phyloP scores from a whole-genome alignment of 129 eudicot genomes.

The Flaveria ramosissima region DNA sequence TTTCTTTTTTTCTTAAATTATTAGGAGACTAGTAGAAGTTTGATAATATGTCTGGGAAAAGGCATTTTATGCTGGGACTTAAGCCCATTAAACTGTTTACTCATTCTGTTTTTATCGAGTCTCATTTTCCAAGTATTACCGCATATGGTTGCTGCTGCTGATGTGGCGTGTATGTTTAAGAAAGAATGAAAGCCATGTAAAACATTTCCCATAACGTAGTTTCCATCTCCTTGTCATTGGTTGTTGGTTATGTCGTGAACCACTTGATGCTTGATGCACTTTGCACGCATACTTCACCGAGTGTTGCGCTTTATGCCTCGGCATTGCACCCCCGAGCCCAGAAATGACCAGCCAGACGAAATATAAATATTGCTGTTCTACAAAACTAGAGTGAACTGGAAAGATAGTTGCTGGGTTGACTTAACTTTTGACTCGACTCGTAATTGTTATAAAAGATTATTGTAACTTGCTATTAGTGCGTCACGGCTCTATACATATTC shows the following conservation, averaged over 20 bases:
- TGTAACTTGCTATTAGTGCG: not conserved
- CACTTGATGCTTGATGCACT: not conserved
- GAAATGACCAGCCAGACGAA: not conserved
- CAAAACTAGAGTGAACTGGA: not conserved
- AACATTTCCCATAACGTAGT: slow-evolving; percentile 23
- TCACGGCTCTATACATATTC: not conserved
- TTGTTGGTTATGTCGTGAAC: not conserved
- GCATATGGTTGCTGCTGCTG: slow-evolving; percentile 23
- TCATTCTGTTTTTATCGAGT: slow-evolving; percentile 25
- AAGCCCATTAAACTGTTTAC: slow-evolving; percentile 32
- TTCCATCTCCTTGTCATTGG: not conserved
- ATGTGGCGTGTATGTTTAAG: slow-evolving; percentile 23
- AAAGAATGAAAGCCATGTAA: slow-evolving; percentile 35
- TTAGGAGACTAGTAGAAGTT: slow-evolving; percentile 41
- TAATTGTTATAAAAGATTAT: not conserved
- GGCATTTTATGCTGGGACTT: slow-evolving; percentile 36
- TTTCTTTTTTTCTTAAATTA: slow-evolving; percentile 25
- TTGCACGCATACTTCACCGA: too few species aligned
- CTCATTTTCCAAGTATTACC: slow-evolving; percentile 19
- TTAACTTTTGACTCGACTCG: not conserved
- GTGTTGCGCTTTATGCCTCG: not conserved
- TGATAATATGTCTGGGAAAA: slow-evolving; percentile 35
- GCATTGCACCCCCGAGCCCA: not conserved
- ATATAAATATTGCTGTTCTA: not conserved
- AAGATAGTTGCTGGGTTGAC: not conserved